These are phyloP conservation scores for Chamaenerion angustifolium DNA, from an alignment of 345 rosid species.

Conservation along the genomic window DNA sequence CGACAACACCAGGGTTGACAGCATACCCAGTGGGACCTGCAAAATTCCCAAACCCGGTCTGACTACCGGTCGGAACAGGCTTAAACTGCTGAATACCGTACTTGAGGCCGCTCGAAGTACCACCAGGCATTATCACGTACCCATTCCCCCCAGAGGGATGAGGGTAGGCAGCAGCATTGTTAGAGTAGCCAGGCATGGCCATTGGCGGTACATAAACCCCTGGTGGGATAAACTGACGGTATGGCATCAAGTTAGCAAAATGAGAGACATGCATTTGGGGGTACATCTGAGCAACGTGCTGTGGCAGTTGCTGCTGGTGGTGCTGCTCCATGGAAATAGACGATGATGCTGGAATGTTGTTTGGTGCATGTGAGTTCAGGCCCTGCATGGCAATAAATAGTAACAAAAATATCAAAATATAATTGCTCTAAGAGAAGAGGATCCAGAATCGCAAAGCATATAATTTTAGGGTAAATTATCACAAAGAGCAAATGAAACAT, in stretches of 20 bases:
- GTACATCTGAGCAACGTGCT: constrained; percentile 65
- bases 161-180: constrained; percentile 43
- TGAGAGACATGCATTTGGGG: constrained; percentile 87
- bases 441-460: too few relatives aligned
- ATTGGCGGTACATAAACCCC: constrained; percentile 64
- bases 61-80: constrained; percentile 54
- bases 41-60: constrained; percentile 48
- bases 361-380: constrained; percentile 27
- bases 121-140: constrained; percentile 82
- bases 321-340: constrained; percentile 34
- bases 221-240: constrained; percentile 71
- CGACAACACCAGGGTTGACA: constrained; percentile 61
- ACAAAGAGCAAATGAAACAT: too few relatives aligned
- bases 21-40: constrained; percentile 49
- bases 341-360: constrained; percentile 46
- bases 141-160: constrained; percentile 80
- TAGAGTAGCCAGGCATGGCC: constrained; percentile 83
- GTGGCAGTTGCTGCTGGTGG: constrained; percentile 56
- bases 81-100: constrained; percentile 81
- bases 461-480: too few relatives aligned
- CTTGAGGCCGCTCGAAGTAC: constrained; percentile 61
- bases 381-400: constrained; percentile 18
- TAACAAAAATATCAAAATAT: too few relatives aligned
- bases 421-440: too few relatives aligned
- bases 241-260: constrained; percentile 67